Conservation (phyloP, 139 green algal species). For the Microglena sp. region DNA sequence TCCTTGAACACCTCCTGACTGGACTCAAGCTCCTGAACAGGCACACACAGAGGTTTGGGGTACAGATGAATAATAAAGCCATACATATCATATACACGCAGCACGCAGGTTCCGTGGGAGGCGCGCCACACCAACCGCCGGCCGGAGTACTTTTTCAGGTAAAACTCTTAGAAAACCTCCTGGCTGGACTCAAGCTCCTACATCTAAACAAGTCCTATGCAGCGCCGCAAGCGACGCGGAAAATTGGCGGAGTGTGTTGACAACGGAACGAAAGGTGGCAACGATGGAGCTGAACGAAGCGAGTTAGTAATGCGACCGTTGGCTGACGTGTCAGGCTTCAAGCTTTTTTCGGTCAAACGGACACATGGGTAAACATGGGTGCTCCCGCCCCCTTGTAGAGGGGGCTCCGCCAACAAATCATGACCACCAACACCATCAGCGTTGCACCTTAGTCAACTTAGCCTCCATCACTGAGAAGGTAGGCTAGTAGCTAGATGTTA, state of each 20-base stretch:
- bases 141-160: slow-evolving; percentile 87
- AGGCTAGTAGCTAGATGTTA: slow-evolving; percentile 94
- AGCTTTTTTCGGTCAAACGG: too few relatives aligned
- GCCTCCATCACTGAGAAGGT: slow-evolving; percentile 76
- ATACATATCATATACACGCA: slow-evolving; percentile 25
- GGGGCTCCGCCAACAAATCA: too few relatives aligned
- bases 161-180: slow-evolving; percentile 80
- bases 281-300: too few relatives aligned
- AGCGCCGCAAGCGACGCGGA: background rate
- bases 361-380: too few relatives aligned
- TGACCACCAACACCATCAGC: too few relatives aligned
- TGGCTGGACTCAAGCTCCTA: slow-evolving; percentile 58
- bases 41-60: background rate
- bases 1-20: slow-evolving; percentile 61
- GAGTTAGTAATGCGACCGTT: too few relatives aligned
- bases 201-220: too few relatives aligned
- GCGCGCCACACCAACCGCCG: slow-evolving; percentile 89
- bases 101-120: slow-evolving; percentile 67
- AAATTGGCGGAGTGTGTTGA: too few relatives aligned
- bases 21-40: background rate
- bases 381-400: too few relatives aligned
- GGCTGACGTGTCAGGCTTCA: too few relatives aligned
- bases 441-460: slow-evolving; percentile 68
- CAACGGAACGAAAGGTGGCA: too few relatives aligned
- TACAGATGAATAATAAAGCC: background rate